Conservation (phyloP, 2,329 filamentous ascomycete genomes). For the Pseudocercospora fijiensis region DNA sequence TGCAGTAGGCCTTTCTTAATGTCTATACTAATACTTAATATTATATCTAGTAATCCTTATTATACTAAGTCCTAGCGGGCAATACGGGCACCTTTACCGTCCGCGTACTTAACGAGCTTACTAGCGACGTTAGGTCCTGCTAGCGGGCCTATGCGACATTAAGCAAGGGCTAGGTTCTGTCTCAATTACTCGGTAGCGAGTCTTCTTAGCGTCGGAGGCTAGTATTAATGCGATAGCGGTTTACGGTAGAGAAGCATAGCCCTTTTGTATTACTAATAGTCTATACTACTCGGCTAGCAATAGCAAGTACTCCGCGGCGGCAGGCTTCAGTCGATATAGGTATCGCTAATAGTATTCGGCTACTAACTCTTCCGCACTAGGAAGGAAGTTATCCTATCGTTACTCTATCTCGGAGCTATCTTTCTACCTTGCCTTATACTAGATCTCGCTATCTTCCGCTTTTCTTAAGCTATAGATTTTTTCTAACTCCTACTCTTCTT, state of each 20-base stretch:
- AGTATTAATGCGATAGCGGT: too few relatives aligned
- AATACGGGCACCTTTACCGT: background rate
- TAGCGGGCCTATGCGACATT: background rate
- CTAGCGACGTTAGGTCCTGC: background rate
- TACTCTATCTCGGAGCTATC: background rate
- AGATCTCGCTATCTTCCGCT: background rate
- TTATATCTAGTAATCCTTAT: background rate
- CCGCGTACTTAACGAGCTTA: background rate
- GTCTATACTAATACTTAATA: background rate
- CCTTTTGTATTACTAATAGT: too few relatives aligned
- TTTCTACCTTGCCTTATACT: background rate
- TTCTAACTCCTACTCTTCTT: too few relatives aligned
- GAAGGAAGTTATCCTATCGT: background rate
- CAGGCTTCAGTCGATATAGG: background rate
- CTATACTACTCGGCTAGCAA: background rate
- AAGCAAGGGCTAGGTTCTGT: background rate
- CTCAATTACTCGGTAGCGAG: too few relatives aligned
- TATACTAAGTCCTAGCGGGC: background rate
- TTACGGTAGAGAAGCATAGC: too few relatives aligned
- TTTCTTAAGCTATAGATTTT: background rate
- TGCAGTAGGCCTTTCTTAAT: background rate
- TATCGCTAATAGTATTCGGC: background rate
- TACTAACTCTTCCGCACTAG: background rate
- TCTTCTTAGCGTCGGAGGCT: too few relatives aligned
- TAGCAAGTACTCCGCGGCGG: background rate